These are phyloP conservation scores for Penicillium nordicum DNA, from an alignment of 2,329 filamentous ascomycete genomes.

Conservation along the genomic window DNA sequence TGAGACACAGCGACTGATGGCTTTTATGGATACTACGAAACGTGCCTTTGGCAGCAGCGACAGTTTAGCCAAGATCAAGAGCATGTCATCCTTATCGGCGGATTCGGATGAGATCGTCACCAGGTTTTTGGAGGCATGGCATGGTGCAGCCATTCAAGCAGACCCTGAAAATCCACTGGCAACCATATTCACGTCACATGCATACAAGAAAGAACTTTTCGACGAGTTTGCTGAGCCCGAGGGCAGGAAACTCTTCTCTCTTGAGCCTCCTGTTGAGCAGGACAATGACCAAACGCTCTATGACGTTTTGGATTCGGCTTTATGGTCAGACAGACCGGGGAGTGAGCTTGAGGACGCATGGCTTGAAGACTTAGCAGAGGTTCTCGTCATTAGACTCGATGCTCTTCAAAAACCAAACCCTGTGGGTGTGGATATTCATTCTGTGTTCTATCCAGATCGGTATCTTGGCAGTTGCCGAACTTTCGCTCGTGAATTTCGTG, in stretches of 20 bases:
- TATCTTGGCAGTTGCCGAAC: slow-evolving; percentile 55
- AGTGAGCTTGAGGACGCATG: slow-evolving; percentile 44
- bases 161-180: slow-evolving; percentile 42
- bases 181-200: slow-evolving; percentile 47
- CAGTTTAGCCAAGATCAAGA: slow-evolving; percentile 46
- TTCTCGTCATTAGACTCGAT: slow-evolving; percentile 52
- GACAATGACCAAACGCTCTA: slow-evolving; percentile 48
- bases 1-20: slow-evolving; percentile 60
- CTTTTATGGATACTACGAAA: slow-evolving; percentile 56
- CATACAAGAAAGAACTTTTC: slow-evolving; percentile 37
- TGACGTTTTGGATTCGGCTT: slow-evolving; percentile 51
- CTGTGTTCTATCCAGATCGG: slow-evolving; percentile 57
- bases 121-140: slow-evolving; percentile 52
- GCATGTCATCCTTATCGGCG: slow-evolving; percentile 29
- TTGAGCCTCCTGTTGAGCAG: slow-evolving; percentile 40
- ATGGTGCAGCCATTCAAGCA: slow-evolving; percentile 43
- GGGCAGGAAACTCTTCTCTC: slow-evolving; percentile 38
- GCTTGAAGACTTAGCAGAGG: slow-evolving; percentile 50
- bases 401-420: slow-evolving; percentile 33
- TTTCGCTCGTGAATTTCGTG: slow-evolving; percentile 47
- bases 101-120: slow-evolving; percentile 38
- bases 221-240: slow-evolving; percentile 29
- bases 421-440: slow-evolving; percentile 51
- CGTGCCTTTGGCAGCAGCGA: slow-evolving; percentile 59
- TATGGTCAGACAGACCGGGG: slow-evolving; percentile 47